Evolutionary conservation across 352 stramenopile species (phyloP).

Genomic region (Peronospora belbahrii): DNA sequence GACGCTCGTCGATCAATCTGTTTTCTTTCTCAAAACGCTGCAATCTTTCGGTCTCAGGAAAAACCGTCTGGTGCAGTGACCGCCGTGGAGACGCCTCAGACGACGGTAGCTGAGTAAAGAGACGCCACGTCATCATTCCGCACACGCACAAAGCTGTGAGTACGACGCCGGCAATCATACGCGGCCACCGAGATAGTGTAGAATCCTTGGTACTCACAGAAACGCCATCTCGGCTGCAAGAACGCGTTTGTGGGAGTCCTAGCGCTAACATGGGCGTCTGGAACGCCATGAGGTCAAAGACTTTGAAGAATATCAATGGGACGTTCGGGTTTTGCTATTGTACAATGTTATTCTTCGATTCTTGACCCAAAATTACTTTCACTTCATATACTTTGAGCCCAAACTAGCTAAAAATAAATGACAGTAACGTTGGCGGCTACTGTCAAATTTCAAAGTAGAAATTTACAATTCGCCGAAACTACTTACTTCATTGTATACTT

Average conservation of each 20-base stretch:
- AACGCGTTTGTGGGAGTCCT: slow-evolving; percentile 37
- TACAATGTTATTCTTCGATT: no score
- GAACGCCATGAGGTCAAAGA: slow-evolving; percentile 17
- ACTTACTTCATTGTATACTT: no score
- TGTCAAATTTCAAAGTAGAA: no score
- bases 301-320: no score
- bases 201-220: slow-evolving; percentile 12
- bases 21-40: slow-evolving; percentile 11
- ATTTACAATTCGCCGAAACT: no score
- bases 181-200: slow-evolving; percentile 10
- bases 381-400: no score
- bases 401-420: no score
- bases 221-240: slow-evolving; percentile 4
- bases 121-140: slow-evolving; percentile 35
- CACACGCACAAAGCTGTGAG: slow-evolving; percentile 30
- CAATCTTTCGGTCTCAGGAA: slow-evolving; percentile 8
- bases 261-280: slow-evolving; percentile 56
- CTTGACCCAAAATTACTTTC: no score
- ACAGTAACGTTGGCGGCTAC: no score
- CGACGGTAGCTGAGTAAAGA: slow-evolving; percentile 27
- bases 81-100: slow-evolving; percentile 21
- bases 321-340: no score
- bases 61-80: slow-evolving; percentile 18
- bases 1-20: slow-evolving; percentile 13
- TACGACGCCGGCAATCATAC: slow-evolving; percentile 13